Conservation (phyloP, 169 alveolate species). For the Blepharisma undulans region DNA sequence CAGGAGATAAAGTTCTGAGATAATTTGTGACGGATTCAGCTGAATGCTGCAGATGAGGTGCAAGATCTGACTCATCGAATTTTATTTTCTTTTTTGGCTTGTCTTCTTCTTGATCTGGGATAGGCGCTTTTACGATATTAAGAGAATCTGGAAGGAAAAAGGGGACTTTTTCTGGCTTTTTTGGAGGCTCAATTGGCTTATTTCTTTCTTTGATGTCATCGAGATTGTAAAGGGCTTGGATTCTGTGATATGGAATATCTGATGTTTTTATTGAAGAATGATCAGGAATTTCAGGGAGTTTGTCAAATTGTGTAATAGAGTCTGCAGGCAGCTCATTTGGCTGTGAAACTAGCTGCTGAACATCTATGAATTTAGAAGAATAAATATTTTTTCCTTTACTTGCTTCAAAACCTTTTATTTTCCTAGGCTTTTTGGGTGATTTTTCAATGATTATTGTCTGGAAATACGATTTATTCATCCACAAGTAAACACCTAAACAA, state of each 20-base stretch:
- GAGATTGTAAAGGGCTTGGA: slow-evolving; percentile 38
- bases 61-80: background rate
- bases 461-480: slow-evolving; percentile 60
- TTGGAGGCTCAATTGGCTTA: slow-evolving; percentile 78
- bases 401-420: slow-evolving; percentile 58
- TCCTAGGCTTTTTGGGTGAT: slow-evolving; percentile 51
- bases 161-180: slow-evolving; percentile 84
- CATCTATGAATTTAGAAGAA: background rate
- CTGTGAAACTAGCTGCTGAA: background rate
- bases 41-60: background rate
- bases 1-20: slow-evolving; percentile 11
- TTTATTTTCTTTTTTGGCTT: background rate
- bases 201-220: slow-evolving; percentile 87
- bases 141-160: slow-evolving; percentile 76
- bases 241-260: background rate
- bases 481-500: slow-evolving; percentile 66
- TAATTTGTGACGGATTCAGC: background rate
- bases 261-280: background rate
- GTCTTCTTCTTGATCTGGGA: background rate
- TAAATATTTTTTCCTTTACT: slow-evolving; percentile 28
- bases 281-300: background rate
- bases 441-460: slow-evolving; percentile 47
- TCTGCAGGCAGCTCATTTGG: background rate
- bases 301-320: background rate
- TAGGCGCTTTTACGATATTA: background rate